These are phyloP conservation scores for Acephala macrosclerotiorum DNA, from an alignment of 2,329 filamentous ascomycete species.

Conservation along the genomic window DNA sequence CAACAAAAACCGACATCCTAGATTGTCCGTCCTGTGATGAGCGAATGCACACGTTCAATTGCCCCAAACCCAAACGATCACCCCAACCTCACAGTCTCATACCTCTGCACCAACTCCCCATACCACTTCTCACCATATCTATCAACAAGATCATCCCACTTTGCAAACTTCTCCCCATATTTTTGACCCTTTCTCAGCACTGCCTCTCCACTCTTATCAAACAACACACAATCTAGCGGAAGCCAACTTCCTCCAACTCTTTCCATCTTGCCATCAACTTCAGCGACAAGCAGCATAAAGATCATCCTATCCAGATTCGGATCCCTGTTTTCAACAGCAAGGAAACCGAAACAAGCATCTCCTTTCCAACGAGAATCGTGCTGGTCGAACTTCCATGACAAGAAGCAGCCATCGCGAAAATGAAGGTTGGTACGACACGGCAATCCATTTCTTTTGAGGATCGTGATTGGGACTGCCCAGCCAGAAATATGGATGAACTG, in stretches of 20 bases:
- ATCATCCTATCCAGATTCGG: conserved; percentile 1
- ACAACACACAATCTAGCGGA: background rate
- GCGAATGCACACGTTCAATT: too few relatives aligned
- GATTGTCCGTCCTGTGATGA: too few relatives aligned
- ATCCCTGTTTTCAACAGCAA: background rate
- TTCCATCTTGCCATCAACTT: conserved; percentile 3
- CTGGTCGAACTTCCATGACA: background rate
- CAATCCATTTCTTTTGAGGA: background rate
- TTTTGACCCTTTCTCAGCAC: background rate
- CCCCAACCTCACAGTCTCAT: background rate
- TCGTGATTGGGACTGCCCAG: background rate
- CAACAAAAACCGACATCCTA: background rate
- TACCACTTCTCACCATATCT: conserved; percentile 5
- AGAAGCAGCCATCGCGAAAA: background rate
- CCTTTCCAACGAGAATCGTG: background rate
- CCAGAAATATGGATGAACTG: conserved; percentile 5
- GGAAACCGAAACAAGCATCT: background rate
- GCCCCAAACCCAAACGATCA: too few relatives aligned
- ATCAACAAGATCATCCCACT: background rate
- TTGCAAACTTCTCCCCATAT: background rate
- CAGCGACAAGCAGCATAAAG: background rate
- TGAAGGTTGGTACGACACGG: background rate
- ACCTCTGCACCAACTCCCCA: background rate
- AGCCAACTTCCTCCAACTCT: background rate
- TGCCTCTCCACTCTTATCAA: background rate